Percentiles rank a stretch among this genome's conserved stretches.
These are phyloP conservation scores for Aureobasidium namibiae DNA, from an alignment of 2,329 filamentous ascomycete genomes.

Conservation along the genomic window DNA sequence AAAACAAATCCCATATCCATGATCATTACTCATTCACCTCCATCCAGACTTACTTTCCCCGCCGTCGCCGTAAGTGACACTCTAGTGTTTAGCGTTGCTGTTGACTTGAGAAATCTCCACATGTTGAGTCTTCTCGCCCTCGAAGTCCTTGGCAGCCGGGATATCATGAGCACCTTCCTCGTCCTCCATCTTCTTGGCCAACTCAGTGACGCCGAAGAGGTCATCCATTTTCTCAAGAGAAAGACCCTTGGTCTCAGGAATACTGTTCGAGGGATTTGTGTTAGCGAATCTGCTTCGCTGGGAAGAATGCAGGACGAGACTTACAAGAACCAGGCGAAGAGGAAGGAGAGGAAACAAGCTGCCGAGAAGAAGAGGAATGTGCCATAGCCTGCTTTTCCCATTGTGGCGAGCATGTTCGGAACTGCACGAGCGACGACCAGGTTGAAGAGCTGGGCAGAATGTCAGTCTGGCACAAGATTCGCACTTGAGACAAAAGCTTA, in stretches of 20 bases:
- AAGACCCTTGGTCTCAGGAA: conserved; percentile 64
- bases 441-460: conserved; percentile 54
- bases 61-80: not conserved
- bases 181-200: conserved; percentile 15
- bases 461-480: not conserved
- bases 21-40: not conserved
- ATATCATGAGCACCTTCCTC: conserved; percentile 4
- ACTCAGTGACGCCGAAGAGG: conserved; percentile 22
- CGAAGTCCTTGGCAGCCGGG: not conserved
- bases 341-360: conserved; percentile 57
- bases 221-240: conserved; percentile 24
- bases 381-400: conserved; percentile 42
- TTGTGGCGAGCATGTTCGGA: conserved; percentile 56
- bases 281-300: not conserved
- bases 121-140: not conserved
- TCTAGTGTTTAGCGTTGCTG: not conserved
- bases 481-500: not conserved
- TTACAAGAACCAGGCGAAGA: conserved; percentile 56
- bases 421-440: conserved; percentile 62
- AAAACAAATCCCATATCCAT: not conserved
- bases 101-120: not conserved
- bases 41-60: not conserved
- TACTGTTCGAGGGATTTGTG: conserved; percentile 28
- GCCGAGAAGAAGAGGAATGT: conserved; percentile 62
- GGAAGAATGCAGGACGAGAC: conserved; percentile 40